A percentile compares a stretch with the other conserved stretches of the same genome.
Conservation (phyloP, 768 basidiomycete species). For the Rhodotorula paludigena region DNA sequence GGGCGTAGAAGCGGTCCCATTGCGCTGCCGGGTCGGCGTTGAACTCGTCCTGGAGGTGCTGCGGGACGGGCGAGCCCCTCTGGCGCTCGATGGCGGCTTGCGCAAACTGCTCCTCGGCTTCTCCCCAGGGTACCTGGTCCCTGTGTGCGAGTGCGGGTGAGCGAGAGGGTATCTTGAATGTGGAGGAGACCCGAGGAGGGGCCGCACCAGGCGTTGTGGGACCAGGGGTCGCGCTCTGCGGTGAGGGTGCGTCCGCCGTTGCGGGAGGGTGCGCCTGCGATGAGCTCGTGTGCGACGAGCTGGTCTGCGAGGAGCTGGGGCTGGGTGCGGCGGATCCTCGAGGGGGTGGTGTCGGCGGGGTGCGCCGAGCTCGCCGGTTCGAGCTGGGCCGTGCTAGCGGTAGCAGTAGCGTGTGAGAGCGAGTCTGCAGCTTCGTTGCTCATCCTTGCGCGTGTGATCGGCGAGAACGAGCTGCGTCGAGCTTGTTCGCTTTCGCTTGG, state of each 20-base stretch:
- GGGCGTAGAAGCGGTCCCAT: constrained; percentile 92
- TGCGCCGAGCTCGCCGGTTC: not conserved
- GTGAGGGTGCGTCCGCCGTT: constrained; percentile 32
- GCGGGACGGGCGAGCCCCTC: constrained; percentile 64
- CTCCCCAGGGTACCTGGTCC: constrained; percentile 49
- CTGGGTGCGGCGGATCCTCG: not conserved
- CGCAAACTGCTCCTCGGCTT: constrained; percentile 72
- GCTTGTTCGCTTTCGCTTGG: no score
- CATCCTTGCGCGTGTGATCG: no score
- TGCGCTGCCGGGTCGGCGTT: constrained; percentile 44
- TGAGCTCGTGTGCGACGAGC: constrained; percentile 24
- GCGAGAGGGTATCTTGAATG: not conserved
- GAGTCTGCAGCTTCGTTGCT: no score
- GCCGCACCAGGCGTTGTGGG: constrained; percentile 66
- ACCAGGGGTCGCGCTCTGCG: constrained; percentile 66
- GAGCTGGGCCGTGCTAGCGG: no score
- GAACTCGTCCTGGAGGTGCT: constrained; percentile 58
- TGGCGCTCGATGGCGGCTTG: constrained; percentile 66
- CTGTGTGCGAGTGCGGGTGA: constrained; percentile 30
- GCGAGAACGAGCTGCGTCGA: no score
- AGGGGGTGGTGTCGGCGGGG: not conserved
- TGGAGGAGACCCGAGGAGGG: constrained; percentile 23
- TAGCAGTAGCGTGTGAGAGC: no score
- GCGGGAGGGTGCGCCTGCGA: constrained; percentile 21
- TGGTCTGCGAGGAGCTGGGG: constrained; percentile 34